phyloP scores from a whole-genome alignment of 495 filamentous ascomycete genomes.

The Thozetella sp. region DNA sequence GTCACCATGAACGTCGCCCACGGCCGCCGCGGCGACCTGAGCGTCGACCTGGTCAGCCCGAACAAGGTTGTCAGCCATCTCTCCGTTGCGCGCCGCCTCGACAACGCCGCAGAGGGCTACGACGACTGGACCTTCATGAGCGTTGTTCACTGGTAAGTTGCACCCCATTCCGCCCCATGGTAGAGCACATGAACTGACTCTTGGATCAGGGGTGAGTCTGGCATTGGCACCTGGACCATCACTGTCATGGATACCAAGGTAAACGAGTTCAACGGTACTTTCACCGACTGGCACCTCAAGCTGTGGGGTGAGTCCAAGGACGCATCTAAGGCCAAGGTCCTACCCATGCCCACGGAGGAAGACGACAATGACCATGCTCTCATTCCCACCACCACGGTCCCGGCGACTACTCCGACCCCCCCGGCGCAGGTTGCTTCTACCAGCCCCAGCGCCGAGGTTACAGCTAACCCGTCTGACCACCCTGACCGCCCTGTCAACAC shows the following conservation, averaged over 20 bases:
- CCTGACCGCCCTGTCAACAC: slow-evolving; percentile 74
- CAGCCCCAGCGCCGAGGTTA: slow-evolving; percentile 23
- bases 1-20: slow-evolving; percentile 97
- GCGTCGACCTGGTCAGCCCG: slow-evolving; percentile 89
- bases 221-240: slow-evolving; percentile 86
- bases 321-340: slow-evolving; percentile 63
- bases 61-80: slow-evolving; percentile 81
- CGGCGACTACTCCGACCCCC: slow-evolving; percentile 39
- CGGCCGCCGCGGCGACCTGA: slow-evolving; percentile 83
- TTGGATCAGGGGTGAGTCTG: slow-evolving; percentile 78
- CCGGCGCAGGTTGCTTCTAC: slow-evolving; percentile 13
- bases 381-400: slow-evolving; percentile 40
- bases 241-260: slow-evolving; percentile 83
- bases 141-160: slow-evolving; percentile 91
- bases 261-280: slow-evolving; percentile 75
- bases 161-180: slow-evolving; percentile 1
- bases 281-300: slow-evolving; percentile 91
- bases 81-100: slow-evolving; percentile 67
- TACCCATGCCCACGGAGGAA: slow-evolving; percentile 82
- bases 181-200: slow-evolving; percentile 21
- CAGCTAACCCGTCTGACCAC: slow-evolving; percentile 66
- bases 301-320: slow-evolving; percentile 91
- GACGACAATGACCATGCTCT: slow-evolving; percentile 80
- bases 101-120: slow-evolving; percentile 72
- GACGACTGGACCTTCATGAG: slow-evolving; percentile 98